Percentiles rank a stretch among this genome's conserved stretches.
These are phyloP conservation scores for Melastoma malabathricum DNA, from an alignment of 345 rosid species.

Conservation along the genomic window DNA sequence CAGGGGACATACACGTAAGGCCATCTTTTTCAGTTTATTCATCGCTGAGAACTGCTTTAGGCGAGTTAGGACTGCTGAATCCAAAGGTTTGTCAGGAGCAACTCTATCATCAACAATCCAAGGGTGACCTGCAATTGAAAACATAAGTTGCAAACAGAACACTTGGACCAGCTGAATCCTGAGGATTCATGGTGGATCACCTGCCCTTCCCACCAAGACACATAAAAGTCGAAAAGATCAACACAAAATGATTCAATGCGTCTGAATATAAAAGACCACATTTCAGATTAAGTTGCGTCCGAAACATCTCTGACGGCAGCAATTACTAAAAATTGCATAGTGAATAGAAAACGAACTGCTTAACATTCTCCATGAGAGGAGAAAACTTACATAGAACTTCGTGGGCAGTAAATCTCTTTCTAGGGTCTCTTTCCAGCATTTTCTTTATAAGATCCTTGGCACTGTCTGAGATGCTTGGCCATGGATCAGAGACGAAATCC, in stretches of 20 bases:
- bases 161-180: neutral
- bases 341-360: too few relatives aligned
- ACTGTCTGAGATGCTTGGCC: slow-evolving; percentile 85
- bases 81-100: slow-evolving; percentile 86
- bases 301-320: too few relatives aligned
- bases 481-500: slow-evolving; percentile 82
- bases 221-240: too few relatives aligned
- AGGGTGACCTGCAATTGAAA: slow-evolving; percentile 50
- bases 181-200: neutral
- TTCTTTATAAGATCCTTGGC: slow-evolving; percentile 74
- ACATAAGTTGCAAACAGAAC: too few relatives aligned
- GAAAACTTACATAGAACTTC: slow-evolving; percentile 66
- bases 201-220: too few relatives aligned
- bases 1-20: slow-evolving; percentile 42
- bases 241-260: too few relatives aligned
- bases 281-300: too few relatives aligned
- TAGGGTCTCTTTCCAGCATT: slow-evolving; percentile 92
- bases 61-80: slow-evolving; percentile 89
- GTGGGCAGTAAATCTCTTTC: slow-evolving; percentile 69
- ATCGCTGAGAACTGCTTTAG: slow-evolving; percentile 88
- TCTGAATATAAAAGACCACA: too few relatives aligned
- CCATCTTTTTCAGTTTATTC: slow-evolving; percentile 98
- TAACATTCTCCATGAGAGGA: neutral
- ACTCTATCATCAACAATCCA: slow-evolving; percentile 90
- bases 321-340: too few relatives aligned